Evolutionary conservation across 73 alveolate species (phyloP).

Genomic region (Paramecium tetraurelia): DNA sequence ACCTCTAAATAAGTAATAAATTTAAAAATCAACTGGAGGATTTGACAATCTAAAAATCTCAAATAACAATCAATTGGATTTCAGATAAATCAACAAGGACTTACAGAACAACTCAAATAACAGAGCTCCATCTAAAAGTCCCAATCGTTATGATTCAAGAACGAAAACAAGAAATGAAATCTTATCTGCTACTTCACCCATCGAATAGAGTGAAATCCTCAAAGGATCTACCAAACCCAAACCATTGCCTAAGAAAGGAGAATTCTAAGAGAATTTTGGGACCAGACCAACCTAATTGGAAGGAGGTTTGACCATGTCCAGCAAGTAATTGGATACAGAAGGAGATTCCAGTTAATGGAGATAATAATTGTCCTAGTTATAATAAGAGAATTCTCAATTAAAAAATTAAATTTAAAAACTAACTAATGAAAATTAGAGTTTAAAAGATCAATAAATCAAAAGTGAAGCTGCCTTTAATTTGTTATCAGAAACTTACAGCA

Average conservation of each 20-base stretch:
- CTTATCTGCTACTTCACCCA: background rate
- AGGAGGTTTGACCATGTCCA: background rate
- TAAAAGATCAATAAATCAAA: background rate
- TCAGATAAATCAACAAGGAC: background rate
- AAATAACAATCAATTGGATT: background rate
- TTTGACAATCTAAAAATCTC: background rate
- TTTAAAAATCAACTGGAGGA: background rate
- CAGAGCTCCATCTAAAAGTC: constrained; percentile 27
- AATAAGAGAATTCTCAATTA: background rate
- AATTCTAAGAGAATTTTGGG: background rate
- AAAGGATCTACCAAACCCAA: background rate
- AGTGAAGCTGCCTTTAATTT: background rate
- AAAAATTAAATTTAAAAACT: background rate
- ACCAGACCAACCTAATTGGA: background rate
- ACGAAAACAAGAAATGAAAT: background rate
- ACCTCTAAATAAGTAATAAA: background rate
- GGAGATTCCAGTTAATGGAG: background rate
- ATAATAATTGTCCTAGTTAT: background rate
- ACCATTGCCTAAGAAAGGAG: background rate
- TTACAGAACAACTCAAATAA: background rate
- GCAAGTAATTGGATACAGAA: background rate
- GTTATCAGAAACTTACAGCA: constrained; percentile 7
- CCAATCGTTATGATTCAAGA: background rate
- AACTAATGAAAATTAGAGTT: background rate
- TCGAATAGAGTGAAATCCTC: background rate